A percentile compares a stretch with the other conserved stretches of the same genome.
Evolutionary conservation across 768 basidiomycete species (phyloP).

Genomic region (Agaricus subrufescens): DNA sequence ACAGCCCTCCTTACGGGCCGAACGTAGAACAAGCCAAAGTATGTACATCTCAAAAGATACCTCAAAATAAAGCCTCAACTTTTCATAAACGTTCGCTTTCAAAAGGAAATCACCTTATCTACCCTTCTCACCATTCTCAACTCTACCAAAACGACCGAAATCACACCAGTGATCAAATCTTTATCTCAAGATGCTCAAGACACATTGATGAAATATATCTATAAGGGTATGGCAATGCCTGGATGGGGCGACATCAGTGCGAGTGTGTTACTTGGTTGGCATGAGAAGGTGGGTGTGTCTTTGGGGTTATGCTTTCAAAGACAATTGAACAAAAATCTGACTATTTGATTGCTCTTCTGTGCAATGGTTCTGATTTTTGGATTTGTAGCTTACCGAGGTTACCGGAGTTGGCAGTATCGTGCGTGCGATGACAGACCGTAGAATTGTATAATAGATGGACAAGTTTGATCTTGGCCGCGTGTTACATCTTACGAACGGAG

Average conservation of each 20-base stretch:
- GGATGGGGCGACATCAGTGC: conserved; percentile 58
- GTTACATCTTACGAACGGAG: too few species aligned
- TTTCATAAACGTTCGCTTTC: not conserved
- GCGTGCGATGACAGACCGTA: conserved; percentile 62
- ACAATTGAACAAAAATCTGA: not conserved
- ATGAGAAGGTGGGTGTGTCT: conserved; percentile 74
- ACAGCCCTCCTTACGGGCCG: conserved; percentile 84
- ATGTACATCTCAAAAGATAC: conserved; percentile 1
- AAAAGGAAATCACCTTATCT: conserved; percentile 65
- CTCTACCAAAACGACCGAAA: conserved; percentile 88
- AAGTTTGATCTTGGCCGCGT: too few species aligned
- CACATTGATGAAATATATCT: conserved; percentile 95
- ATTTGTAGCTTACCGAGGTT: conserved; percentile 76
- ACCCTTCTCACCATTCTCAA: conserved; percentile 86
- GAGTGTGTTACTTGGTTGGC: conserved; percentile 78
- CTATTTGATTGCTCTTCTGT: not conserved
- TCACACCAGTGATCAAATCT: conserved; percentile 66
- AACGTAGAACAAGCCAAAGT: conserved; percentile 91
- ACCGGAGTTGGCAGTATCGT: conserved; percentile 96
- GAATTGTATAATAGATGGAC: conserved; percentile 34
- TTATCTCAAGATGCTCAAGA: conserved; percentile 78
- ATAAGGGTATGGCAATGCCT: conserved; percentile 88
- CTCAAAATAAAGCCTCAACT: not conserved
- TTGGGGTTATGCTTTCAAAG: not conserved
- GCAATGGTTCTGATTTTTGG: not conserved